Base-by-base conservation (phyloP, 495 filamentous ascomycete genomes). In the Podospora comata region DNA sequence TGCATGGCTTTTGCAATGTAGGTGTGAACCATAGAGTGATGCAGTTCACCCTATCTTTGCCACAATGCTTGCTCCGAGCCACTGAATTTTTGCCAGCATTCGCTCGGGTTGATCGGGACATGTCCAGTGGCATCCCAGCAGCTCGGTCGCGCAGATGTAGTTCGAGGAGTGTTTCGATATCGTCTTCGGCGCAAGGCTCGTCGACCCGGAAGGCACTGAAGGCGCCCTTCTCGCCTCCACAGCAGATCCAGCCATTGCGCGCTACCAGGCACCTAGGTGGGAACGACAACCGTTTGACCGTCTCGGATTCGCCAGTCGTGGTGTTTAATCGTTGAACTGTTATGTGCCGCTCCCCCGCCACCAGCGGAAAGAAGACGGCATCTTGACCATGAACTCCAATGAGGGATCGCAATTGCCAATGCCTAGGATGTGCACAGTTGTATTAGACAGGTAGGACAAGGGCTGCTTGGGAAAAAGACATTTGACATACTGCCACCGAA, bases 391-490 rank as follows among this genome's bases (percentile, higher is more conserved):
- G 89, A 32, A 88, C 90, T 77, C 91, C 94, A 74, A 98, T 90
- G 70, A 96, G 88, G 71, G 96, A 93, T 62, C 93, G 91, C 60
- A 99, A 86, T 79, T 99, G 95, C 82, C 89, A 91, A 78, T 99
- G 95, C 70, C 94, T 97, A 23, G 28, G 32, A 26, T 39, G 61
- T 28, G 67, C n/a, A 54, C 19, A 27, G 2, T 20, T 1, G 53
- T 26, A 58, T 71, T 70, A 73, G 70, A 32, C 23, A 60, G 11
- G n/a, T 65, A 60, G 61, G 62, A 64, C 55, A 34, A 48, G 62
- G 54, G 32, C 57, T 48, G 60, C 13, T 7, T 32, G 20, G 39
- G 15, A 55, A 30, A 4, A 9, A 26, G 11, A 56, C 20, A 30
- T 34, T 34, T 87, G 89, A 75, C 75, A 92, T 90, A 87, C 86